phyloP scores from a whole-genome alignment of 805 yeast genomes.

The Metschnikowia cerradonensis region DNA sequence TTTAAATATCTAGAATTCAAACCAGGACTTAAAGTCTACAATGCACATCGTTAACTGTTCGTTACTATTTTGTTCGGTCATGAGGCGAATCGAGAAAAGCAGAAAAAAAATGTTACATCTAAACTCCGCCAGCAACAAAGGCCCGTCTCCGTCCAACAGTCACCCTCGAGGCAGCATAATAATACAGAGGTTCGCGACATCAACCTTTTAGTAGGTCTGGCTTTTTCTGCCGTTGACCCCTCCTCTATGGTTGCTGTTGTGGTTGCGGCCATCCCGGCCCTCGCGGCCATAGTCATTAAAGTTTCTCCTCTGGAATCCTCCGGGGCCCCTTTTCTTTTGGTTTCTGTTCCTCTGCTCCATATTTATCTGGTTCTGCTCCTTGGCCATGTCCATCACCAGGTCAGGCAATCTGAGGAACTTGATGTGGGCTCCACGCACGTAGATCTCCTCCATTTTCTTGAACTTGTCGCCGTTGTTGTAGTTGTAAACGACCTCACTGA shows the following conservation, averaged over 20 bases:
- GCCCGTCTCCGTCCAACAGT: not conserved
- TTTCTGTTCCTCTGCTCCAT: slow-evolving; percentile 47
- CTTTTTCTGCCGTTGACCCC: slow-evolving; percentile 13
- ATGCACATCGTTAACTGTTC: slow-evolving; percentile 1
- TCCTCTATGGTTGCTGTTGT: slow-evolving; percentile 10
- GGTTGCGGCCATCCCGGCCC: slow-evolving; percentile 12
- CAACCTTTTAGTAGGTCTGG: slow-evolving; percentile 7
- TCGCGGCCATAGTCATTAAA: slow-evolving; percentile 27
- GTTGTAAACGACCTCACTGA: slow-evolving; percentile 69
- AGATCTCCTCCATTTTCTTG: slow-evolving; percentile 64
- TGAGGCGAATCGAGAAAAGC: slow-evolving; percentile 3
- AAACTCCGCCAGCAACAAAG: not conserved
- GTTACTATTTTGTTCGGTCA: slow-evolving; percentile 2
- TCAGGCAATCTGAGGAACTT: slow-evolving; percentile 74
- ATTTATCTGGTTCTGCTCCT: slow-evolving; percentile 55
- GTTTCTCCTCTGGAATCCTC: slow-evolving; percentile 26
- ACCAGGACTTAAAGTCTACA: not conserved
- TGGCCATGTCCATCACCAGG: slow-evolving; percentile 69
- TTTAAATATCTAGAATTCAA: too few species aligned
- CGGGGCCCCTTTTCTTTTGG: slow-evolving; percentile 38
- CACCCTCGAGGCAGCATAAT: not conserved
- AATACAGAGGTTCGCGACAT: slow-evolving; percentile 1
- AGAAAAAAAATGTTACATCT: slow-evolving; percentile 1
- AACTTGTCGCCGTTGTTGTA: slow-evolving; percentile 59
- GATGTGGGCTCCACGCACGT: slow-evolving; percentile 82